These are phyloP conservation scores for Botrytis elliptica DNA, from an alignment of 2,329 filamentous ascomycete species.

Conservation along the genomic window DNA sequence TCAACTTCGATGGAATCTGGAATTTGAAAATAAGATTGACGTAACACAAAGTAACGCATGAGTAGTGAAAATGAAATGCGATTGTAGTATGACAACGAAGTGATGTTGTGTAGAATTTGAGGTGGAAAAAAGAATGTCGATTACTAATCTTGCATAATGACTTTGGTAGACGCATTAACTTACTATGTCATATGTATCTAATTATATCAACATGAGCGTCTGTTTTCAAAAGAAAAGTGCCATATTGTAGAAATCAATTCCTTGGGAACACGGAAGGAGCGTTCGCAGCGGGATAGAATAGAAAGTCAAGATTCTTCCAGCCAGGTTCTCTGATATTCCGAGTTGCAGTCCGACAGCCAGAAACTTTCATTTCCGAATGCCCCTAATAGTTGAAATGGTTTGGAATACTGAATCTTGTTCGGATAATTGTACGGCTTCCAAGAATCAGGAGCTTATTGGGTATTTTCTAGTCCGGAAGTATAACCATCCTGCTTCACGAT, in stretches of 20 bases:
- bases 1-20: background rate
- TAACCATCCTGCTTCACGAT: too few species aligned
- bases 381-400: background rate
- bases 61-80: background rate
- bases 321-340: background rate
- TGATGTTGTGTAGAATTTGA: background rate
- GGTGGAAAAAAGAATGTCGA: background rate
- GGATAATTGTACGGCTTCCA: background rate
- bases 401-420: background rate
- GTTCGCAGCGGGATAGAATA: background rate
- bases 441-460: background rate
- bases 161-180: background rate
- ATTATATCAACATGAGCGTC: background rate
- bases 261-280: background rate
- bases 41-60: background rate
- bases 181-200: background rate
- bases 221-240: background rate
- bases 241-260: background rate
- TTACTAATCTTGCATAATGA: background rate
- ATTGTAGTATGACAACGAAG: background rate
- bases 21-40: background rate
- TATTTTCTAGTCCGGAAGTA: background rate
- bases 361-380: background rate
- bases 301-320: background rate
- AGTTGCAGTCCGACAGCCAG: background rate